Evolutionary conservation across 73 alveolate species (phyloP).

Genomic region (Symbiodinium pilosum): DNA sequence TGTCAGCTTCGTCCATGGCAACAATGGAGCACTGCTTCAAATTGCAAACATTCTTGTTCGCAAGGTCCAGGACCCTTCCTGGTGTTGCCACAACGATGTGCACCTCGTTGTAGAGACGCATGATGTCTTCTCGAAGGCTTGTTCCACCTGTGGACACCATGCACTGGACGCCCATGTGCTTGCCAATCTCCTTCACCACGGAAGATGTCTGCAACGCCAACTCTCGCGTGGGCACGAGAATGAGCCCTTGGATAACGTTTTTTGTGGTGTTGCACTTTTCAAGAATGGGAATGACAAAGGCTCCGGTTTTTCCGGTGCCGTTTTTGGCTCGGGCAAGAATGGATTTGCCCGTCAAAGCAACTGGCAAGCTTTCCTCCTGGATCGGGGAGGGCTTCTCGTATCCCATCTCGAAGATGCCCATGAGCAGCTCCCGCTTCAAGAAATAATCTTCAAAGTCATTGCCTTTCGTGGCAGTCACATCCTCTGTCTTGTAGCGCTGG

Average conservation of each 20-base stretch:
- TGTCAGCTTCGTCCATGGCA: constrained; percentile 99
- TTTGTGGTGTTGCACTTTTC: constrained; percentile 96
- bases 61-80: constrained; percentile 97
- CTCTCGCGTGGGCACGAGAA: constrained; percentile 98
- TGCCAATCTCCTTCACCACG: constrained; percentile 97
- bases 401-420: constrained; percentile 58
- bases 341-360: constrained; percentile 96
- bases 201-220: constrained; percentile 98
- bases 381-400: constrained; percentile 49
- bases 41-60: constrained; percentile 94
- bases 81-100: constrained; percentile 96
- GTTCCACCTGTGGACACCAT: constrained; percentile 99
- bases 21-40: background rate
- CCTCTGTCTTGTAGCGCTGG: constrained; percentile 85
- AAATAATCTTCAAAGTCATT: constrained; percentile 98
- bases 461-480: constrained; percentile 96
- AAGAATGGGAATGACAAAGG: constrained; percentile 97
- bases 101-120: constrained; percentile 95
- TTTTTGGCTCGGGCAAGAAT: constrained; percentile 98
- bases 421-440: constrained; percentile 77
- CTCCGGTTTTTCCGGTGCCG: constrained; percentile 95
- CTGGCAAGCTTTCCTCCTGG: constrained; percentile 96
- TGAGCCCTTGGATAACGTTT: constrained; percentile 97
- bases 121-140: constrained; percentile 98
- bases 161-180: constrained; percentile 97